Evolutionary conservation across 441 rosid genomes (phyloP), one percentile per base, ranked within the genome.

Genomic region (Metrosideros polymorpha): DNA sequence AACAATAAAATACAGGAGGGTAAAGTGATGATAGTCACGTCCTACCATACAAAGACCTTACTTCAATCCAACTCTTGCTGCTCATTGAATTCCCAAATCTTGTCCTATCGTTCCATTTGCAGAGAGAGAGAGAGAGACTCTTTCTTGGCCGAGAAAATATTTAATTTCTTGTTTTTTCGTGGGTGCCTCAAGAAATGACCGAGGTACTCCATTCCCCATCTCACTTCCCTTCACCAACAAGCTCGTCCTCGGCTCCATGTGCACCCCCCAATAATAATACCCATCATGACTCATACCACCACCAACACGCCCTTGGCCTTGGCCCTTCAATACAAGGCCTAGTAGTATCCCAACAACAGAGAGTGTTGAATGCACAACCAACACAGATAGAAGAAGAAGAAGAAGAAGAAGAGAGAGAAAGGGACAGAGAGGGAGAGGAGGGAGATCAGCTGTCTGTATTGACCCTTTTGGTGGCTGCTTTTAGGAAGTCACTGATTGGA

Each of bases 141-240:
- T 86, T 90, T 91, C 91, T 92, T 92, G 91, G 71, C 86, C 61
- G 19, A 83, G 43, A 83, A 82, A 82, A 52, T 18, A 52, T 86
- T 77, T 83, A 82, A 92, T 77, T 90, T 85, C 86, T 89, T 13
- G 32, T 30, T 52, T 83, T 83, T 32, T 50, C 47, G n/a, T 71
- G n/a, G 79, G 47, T 71, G 79, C 89, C 85, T 87, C 79, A 3
- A 51, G 86, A 89, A 86, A 96, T 97, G 99, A 94, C 99, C 54
- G 97, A 94, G 87, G 95, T 97, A 76, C 91, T 97, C 63, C 98
- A 92, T 90, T 93, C 95, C 66, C 95, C 95, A 87, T 94, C 96
- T 91, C 93, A 93, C 87, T 97, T 97, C 93, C 90, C 99, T 95
- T 97, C 97, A 85, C 91, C 98, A 90, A 90, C 98, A 95, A 97